Percentiles rank a stretch among this genome's conserved stretches.
Conservation (phyloP, 2,329 filamentous ascomycete genomes). For the Fusarium tanahbumbuense region DNA sequence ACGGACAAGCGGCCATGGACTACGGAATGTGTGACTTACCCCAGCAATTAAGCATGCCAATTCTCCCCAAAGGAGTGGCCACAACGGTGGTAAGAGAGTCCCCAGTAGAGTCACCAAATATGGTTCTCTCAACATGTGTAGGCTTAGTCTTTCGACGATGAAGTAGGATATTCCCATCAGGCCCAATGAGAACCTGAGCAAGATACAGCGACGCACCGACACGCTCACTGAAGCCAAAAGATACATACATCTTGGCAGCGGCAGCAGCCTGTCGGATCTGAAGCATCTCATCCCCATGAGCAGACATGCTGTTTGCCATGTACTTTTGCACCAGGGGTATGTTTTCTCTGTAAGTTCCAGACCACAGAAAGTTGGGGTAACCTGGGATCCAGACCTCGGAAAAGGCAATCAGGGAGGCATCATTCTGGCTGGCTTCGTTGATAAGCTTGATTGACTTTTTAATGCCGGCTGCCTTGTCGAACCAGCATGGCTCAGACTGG, state of each 20-base stretch:
- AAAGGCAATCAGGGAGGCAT: neutral
- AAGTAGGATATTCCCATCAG: slow-evolving; percentile 52
- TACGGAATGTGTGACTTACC: neutral
- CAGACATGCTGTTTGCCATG: slow-evolving; percentile 20
- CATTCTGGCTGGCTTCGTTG: neutral
- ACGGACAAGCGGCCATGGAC: neutral
- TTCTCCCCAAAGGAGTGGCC: neutral
- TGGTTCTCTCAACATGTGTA: slow-evolving; percentile 62
- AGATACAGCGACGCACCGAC: slow-evolving; percentile 55
- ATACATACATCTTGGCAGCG: slow-evolving; percentile 52
- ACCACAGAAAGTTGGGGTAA: neutral
- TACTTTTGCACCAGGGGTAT: neutral
- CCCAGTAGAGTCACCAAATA: slow-evolving; percentile 57
- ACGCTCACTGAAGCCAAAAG: slow-evolving; percentile 57
- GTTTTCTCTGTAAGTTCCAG: neutral
- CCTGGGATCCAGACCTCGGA: neutral
- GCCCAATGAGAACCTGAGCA: slow-evolving; percentile 56
- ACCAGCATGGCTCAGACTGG: neutral
- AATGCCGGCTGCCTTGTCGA: neutral
- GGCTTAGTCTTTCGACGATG: slow-evolving; percentile 63
- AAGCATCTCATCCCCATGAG: slow-evolving; percentile 55
- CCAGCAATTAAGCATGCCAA: slow-evolving; percentile 61
- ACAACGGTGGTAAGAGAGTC: slow-evolving; percentile 6
- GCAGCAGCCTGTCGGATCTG: slow-evolving; percentile 49
- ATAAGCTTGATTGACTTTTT: neutral